phyloP scores from a whole-genome alignment of 306 rosid species.

The Hippophae rhamnoides region DNA sequence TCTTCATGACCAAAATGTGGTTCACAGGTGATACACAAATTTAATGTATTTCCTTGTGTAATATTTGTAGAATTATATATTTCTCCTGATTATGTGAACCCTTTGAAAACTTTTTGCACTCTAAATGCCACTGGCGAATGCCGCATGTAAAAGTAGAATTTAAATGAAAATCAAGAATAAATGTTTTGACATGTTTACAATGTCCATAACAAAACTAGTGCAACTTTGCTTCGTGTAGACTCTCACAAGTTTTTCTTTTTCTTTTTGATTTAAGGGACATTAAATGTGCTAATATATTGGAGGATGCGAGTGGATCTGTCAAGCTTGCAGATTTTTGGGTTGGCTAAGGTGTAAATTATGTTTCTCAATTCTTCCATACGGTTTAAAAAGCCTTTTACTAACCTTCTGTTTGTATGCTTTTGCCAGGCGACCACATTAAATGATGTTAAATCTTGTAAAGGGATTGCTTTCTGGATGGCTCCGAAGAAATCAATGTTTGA shows the following conservation, averaged over 20 bases:
- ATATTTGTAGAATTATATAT: neutral
- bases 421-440: constrained; percentile 67
- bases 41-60: constrained; percentile 2
- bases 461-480: constrained; percentile 97
- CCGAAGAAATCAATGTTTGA: no score
- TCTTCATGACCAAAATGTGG: constrained; percentile 74
- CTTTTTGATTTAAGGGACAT: constrained; percentile 57
- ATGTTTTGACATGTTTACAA: no score
- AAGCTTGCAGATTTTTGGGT: constrained; percentile 97
- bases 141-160: no score
- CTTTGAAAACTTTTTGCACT: no score
- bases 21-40: constrained; percentile 65
- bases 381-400: constrained; percentile 19
- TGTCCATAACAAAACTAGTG: no score
- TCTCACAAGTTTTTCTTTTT: neutral
- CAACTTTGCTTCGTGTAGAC: no score
- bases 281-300: constrained; percentile 91
- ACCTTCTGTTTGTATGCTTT: constrained; percentile 15
- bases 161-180: no score
- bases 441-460: constrained; percentile 68
- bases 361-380: constrained; percentile 7
- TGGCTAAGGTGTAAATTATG: constrained; percentile 68
- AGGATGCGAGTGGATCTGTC: constrained; percentile 81
- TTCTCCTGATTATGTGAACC: neutral
- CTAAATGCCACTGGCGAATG: no score